These are phyloP conservation scores for Penicillium hesseltinei DNA, from an alignment of 2,329 filamentous ascomycete genomes.

Conservation along the genomic window DNA sequence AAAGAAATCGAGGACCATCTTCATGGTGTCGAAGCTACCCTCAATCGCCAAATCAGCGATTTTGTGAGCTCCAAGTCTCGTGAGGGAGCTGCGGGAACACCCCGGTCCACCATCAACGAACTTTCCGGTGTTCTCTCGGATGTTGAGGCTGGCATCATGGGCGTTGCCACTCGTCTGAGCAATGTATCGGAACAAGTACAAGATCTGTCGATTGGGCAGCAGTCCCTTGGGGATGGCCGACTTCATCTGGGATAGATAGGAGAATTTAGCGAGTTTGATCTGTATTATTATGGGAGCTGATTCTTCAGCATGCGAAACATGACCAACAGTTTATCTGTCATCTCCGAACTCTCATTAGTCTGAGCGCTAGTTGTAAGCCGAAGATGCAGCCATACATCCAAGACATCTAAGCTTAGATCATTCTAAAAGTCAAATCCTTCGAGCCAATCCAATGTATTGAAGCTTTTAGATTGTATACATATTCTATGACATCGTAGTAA, in stretches of 20 bases:
- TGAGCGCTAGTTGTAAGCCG: neutral
- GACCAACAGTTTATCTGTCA: neutral
- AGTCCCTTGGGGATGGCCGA: slow-evolving; percentile 29
- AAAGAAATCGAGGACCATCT: slow-evolving; percentile 66
- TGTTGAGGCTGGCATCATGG: slow-evolving; percentile 64
- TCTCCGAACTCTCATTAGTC: neutral
- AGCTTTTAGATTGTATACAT: neutral
- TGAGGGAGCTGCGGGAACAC: slow-evolving; percentile 46
- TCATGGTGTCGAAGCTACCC: slow-evolving; percentile 60
- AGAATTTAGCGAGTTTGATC: slow-evolving; percentile 9
- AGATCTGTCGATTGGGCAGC: slow-evolving; percentile 51
- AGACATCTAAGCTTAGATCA: neutral
- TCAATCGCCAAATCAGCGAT: slow-evolving; percentile 60
- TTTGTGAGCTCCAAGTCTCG: slow-evolving; percentile 46
- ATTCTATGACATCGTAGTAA: neutral
- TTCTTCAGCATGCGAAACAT: slow-evolving; percentile 12
- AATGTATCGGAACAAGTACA: slow-evolving; percentile 61
- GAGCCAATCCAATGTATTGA: neutral
- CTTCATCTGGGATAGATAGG: slow-evolving; percentile 19
- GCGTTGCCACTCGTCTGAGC: slow-evolving; percentile 62
- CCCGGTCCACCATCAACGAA: slow-evolving; percentile 42
- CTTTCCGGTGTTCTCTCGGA: slow-evolving; percentile 61
- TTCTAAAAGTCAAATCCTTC: neutral
- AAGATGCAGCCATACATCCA: too few relatives aligned
- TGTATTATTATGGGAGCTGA: slow-evolving; percentile 23